Evolutionary conservation across 306 rosid species (phyloP).

Genomic region (Begonia loranthoides): DNA sequence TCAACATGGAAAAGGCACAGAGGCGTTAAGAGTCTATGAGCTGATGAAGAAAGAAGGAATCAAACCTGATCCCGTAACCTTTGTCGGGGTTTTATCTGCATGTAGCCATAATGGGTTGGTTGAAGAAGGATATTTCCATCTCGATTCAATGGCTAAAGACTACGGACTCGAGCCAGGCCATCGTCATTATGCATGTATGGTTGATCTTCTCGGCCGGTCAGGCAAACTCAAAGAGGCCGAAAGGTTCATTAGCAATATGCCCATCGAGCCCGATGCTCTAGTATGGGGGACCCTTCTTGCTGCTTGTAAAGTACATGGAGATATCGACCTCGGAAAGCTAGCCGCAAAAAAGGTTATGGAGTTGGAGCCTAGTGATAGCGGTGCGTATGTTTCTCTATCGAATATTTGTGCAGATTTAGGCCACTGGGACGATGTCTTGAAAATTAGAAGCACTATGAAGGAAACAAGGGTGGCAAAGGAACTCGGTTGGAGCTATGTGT

Average conservation of each 20-base stretch:
- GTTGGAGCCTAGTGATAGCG: constrained; percentile 42
- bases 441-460: constrained; percentile 42
- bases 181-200: constrained; percentile 64
- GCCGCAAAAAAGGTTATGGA: constrained; percentile 50
- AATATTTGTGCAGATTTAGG: constrained; percentile 69
- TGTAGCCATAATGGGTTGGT: constrained; percentile 63
- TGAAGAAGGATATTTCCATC: constrained; percentile 57
- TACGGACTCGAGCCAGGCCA: constrained; percentile 36
- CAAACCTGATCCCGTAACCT: constrained; percentile 61
- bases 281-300: constrained; percentile 72
- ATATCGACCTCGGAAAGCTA: constrained; percentile 55
- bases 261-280: constrained; percentile 39
- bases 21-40: constrained; percentile 54
- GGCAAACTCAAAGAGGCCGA: constrained; percentile 63
- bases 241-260: constrained; percentile 40
- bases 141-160: constrained; percentile 46
- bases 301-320: constrained; percentile 60
- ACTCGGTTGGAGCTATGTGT: constrained; percentile 57
- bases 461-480: constrained; percentile 43
- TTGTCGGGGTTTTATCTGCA: constrained; percentile 61
- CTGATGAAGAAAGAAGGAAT: constrained; percentile 52
- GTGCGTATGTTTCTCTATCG: constrained; percentile 48
- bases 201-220: constrained; percentile 65
- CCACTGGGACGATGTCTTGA: constrained; percentile 54
- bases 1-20: constrained; percentile 58